Base-by-base conservation (phyloP, 2,329 filamentous ascomycete genomes). In the Ploettnerulaceae sp. region DNA sequence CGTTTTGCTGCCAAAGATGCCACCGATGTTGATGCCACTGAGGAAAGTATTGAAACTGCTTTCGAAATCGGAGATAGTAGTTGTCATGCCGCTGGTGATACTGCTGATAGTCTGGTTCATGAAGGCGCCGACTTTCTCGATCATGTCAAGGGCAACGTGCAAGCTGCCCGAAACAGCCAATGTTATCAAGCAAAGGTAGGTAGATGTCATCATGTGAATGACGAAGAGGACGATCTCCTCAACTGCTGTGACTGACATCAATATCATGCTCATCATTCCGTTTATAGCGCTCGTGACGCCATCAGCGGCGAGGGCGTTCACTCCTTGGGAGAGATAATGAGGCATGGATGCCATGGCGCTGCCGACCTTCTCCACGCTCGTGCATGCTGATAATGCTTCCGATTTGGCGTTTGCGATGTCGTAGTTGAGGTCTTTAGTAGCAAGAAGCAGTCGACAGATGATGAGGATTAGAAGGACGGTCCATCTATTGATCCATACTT, bases 321-420 rank as follows among this genome's bases (percentile, higher is more conserved):
- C 83, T 45, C 93, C 93, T 41, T 77, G 73, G 2, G 90, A 86
- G 64, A 97, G 82, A 69, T 95, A 97, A 67, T 96, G 86, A 47
- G 93, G 93, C 89, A 97, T 95, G 28, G 93, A 97, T 29, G 91
- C 93, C 88, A 98, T 91, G 51, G 89, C 79, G 64, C 89, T 96
- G 53, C 91, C 93, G 57, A 95, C 80, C 57, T 88, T 88, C 70
- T 98, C 91, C 37, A 97, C 91, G 65, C 86, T 86, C 48, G 83
- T 89, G 67, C 93, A 98, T 54, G 91, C 89, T 42, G 87, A 84
- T 43, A 95, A 77, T 18, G 93, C 91, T 72, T 95, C 82, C 46
- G 71, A 67, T 65, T 89, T 84, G 37, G 93, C 91, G 47, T 82
- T 81, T 44, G 69, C 79, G 54, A 97, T 78, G 63, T 90, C 82